These are phyloP conservation scores for Fallopia convolvulus DNA, from an alignment of 148 eudicot species.

Conservation along the genomic window DNA sequence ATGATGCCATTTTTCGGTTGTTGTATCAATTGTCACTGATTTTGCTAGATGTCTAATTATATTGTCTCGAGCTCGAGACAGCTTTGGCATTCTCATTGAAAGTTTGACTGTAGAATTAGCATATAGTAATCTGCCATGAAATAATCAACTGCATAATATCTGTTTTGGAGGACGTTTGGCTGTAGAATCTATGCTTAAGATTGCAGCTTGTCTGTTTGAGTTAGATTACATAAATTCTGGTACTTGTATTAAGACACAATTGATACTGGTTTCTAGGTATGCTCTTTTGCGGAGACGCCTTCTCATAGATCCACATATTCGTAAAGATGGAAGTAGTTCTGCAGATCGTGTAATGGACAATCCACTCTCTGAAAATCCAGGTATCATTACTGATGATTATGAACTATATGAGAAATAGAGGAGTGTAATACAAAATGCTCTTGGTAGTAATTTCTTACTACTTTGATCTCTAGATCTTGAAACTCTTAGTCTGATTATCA, in stretches of 20 bases:
- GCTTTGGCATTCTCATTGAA: not conserved
- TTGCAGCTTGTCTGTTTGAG: not conserved
- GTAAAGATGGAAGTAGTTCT: slow-evolving; percentile 52
- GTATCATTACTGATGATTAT: slow-evolving; percentile 21
- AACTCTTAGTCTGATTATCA: not conserved
- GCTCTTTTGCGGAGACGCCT: slow-evolving; percentile 71
- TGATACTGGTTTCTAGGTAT: slow-evolving; percentile 43
- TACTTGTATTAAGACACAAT: slow-evolving; percentile 12
- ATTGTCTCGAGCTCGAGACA: not conserved
- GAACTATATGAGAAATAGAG: not conserved
- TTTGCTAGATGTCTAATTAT: not conserved
- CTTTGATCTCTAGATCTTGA: not conserved
- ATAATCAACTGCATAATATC: not conserved
- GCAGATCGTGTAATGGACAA: slow-evolving; percentile 69
- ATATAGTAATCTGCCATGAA: not conserved
- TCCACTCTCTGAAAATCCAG: slow-evolving; percentile 92
- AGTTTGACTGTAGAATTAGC: not conserved
- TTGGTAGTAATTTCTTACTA: not conserved
- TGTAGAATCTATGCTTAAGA: not conserved
- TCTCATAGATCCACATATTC: slow-evolving; percentile 62
- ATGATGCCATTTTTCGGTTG: not conserved
- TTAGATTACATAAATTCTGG: not conserved
- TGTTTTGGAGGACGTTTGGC: not conserved
- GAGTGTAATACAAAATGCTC: not conserved
- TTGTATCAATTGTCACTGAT: not conserved